Evolutionary conservation across 345 rosid genomes (phyloP).

Genomic region (Heritiera fomes): DNA sequence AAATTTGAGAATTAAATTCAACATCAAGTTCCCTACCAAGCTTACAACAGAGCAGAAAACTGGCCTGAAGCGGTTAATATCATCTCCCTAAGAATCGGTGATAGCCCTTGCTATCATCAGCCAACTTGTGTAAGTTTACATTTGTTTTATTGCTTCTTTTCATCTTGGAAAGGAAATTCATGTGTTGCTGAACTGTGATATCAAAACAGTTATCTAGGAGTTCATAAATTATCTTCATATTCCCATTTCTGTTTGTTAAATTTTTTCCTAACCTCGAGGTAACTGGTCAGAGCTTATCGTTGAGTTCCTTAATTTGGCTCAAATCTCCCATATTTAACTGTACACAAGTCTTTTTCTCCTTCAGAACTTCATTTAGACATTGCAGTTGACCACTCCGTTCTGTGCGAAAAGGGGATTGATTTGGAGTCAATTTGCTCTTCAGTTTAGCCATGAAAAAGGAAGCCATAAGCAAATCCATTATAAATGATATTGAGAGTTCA

Average conservation of each 20-base stretch:
- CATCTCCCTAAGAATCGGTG: constrained; percentile 30
- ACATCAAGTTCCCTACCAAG: constrained; percentile 73
- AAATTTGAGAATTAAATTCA: constrained; percentile 77
- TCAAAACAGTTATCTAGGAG: constrained; percentile 2
- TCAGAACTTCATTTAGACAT: not conserved
- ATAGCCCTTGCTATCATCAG: constrained; percentile 10
- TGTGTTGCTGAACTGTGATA: constrained; percentile 19
- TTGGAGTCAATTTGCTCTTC: not conserved
- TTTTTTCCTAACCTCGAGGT: not conserved
- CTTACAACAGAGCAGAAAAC: constrained; percentile 68
- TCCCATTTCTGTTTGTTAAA: not conserved
- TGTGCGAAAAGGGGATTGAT: not conserved
- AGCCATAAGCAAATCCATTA: not conserved
- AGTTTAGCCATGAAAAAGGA: not conserved
- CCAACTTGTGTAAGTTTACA: constrained; percentile 26
- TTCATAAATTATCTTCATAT: constrained; percentile 15
- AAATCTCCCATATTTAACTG: not conserved
- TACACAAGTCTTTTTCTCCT: not conserved
- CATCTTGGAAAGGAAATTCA: not conserved
- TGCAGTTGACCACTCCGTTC: not conserved
- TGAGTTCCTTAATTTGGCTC: not conserved
- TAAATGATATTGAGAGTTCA: not conserved
- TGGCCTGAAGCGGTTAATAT: constrained; percentile 58
- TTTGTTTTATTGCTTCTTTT: not conserved
- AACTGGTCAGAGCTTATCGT: not conserved